These are phyloP conservation scores for Chalciporus piperatus DNA, from an alignment of 768 basidiomycete genomes.

Conservation along the genomic window DNA sequence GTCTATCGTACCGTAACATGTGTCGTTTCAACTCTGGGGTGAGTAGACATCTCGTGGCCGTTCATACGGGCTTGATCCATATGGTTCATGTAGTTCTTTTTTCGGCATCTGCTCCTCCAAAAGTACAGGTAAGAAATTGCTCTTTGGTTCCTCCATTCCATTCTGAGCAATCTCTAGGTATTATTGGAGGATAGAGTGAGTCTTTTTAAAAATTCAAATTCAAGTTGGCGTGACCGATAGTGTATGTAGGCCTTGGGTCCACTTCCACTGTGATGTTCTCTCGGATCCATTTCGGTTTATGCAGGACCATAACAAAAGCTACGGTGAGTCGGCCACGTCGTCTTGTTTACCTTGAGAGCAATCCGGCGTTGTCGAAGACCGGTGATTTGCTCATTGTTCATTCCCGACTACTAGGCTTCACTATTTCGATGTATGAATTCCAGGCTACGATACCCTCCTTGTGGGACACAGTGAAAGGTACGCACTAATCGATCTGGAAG, in stretches of 20 bases:
- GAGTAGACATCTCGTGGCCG: constrained; percentile 17
- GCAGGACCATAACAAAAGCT: constrained; percentile 52
- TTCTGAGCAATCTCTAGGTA: constrained; percentile 14
- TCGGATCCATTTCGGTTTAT: constrained; percentile 55
- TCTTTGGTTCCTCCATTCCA: background rate
- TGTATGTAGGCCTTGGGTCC: constrained; percentile 45
- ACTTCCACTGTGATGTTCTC: constrained; percentile 52
- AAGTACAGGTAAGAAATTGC: constrained; percentile 25
- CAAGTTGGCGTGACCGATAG: constrained; percentile 22
- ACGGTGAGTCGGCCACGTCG: constrained; percentile 34
- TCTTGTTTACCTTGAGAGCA: background rate
- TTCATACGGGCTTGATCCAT: background rate
- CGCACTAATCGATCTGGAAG: constrained; percentile 33
- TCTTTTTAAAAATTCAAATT: constrained; percentile 31
- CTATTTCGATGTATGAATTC: constrained; percentile 61
- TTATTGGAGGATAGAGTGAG: constrained; percentile 31
- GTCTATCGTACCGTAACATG: constrained; percentile 61
- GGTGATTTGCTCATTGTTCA: background rate
- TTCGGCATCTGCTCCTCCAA: constrained; percentile 28
- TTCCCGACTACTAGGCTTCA: constrained; percentile 44
- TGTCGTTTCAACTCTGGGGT: constrained; percentile 75
- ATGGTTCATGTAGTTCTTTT: constrained; percentile 46
- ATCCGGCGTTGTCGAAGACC: background rate
- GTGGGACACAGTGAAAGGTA: constrained; percentile 60
- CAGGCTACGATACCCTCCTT: constrained; percentile 60